Percentiles rank a stretch among this genome's conserved stretches.
Conservation (phyloP, 306 rosid species). For the Senna siamea region DNA sequence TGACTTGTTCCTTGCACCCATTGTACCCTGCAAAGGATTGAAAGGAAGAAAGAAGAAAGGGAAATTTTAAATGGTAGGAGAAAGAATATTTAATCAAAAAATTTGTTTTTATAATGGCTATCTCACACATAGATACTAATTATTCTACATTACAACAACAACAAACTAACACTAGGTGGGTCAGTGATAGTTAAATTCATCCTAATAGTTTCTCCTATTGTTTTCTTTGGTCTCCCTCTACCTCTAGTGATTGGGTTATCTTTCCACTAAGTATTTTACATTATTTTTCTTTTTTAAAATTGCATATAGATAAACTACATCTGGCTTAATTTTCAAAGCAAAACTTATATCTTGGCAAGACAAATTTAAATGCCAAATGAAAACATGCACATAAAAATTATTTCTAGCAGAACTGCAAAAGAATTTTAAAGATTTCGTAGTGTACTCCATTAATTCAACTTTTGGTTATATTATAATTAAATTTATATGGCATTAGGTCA, state of each 20-base stretch:
- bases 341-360: constrained; percentile 7
- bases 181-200: no score
- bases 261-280: neutral
- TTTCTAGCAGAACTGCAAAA: neutral
- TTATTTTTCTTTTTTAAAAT: neutral
- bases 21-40: constrained; percentile 61
- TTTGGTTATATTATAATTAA: constrained; percentile 17
- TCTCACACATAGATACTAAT: neutral
- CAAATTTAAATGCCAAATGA: constrained; percentile 17
- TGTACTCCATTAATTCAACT: neutral
- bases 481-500: neutral
- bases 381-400: neutral
- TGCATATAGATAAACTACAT: constrained; percentile 8
- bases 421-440: neutral
- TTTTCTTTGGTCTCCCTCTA: no score
- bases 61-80: constrained; percentile 23
- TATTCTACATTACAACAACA: no score
- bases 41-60: constrained; percentile 24
- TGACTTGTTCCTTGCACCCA: constrained; percentile 68
- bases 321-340: neutral
- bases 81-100: neutral
- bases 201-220: no score
- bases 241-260: no score
- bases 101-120: constrained; percentile 11
- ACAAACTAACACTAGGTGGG: no score